Evolutionary conservation across 768 basidiomycete genomes (phyloP).

Genomic region (Rhodotorula taiwanensis): DNA sequence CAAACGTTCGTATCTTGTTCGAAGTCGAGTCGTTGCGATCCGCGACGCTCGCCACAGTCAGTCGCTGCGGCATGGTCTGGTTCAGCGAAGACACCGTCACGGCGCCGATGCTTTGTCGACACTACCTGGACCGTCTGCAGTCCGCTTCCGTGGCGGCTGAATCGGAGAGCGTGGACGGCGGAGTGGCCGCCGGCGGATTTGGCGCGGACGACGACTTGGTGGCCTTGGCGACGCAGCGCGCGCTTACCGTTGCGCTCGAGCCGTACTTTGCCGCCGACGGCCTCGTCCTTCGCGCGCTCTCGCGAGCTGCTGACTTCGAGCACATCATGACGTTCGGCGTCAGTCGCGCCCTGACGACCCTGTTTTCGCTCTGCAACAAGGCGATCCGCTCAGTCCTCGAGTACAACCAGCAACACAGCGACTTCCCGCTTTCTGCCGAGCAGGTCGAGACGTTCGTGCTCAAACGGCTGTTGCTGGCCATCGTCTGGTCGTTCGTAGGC

Average conservation of each 20-base stretch:
- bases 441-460: slow-evolving; percentile 83
- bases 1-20: slow-evolving; percentile 98
- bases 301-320: slow-evolving; percentile 73
- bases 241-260: slow-evolving; percentile 52
- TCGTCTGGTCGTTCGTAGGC: slow-evolving; percentile 97
- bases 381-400: slow-evolving; percentile 86
- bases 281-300: slow-evolving; percentile 69
- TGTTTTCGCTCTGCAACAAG: slow-evolving; percentile 96
- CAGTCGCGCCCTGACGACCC: slow-evolving; percentile 83
- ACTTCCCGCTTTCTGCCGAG: slow-evolving; percentile 81
- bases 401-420: slow-evolving; percentile 88
- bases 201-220: slow-evolving; percentile 5
- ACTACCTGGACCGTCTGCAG: slow-evolving; percentile 74
- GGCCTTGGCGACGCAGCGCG: slow-evolving; percentile 61
- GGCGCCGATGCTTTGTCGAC: slow-evolving; percentile 79
- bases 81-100: slow-evolving; percentile 95
- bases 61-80: slow-evolving; percentile 99
- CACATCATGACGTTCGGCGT: slow-evolving; percentile 99
- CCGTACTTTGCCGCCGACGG: slow-evolving; percentile 76
- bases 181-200: not conserved
- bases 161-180: slow-evolving; percentile 83
- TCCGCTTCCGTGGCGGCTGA: slow-evolving; percentile 56
- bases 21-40: slow-evolving; percentile 97
- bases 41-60: slow-evolving; percentile 95
- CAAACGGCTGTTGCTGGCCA: slow-evolving; percentile 78